phyloP scores from a whole-genome alignment of 768 basidiomycete species.

The Rhodotorula paludigena region DNA sequence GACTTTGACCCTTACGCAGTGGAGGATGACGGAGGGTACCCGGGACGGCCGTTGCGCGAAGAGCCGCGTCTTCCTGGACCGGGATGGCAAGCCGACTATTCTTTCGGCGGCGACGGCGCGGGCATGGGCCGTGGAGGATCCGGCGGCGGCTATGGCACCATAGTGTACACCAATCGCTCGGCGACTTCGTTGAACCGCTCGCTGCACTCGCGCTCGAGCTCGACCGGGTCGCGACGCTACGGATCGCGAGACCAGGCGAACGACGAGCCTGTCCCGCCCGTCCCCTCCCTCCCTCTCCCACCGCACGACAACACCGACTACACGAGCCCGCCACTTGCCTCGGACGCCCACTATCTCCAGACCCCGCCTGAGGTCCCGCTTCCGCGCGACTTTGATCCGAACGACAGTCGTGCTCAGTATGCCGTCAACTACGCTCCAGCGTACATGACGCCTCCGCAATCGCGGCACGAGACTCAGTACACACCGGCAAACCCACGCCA shows the following conservation, averaged over 20 bases:
- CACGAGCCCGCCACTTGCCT: background rate
- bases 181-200: background rate
- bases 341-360: background rate
- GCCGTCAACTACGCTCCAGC: background rate
- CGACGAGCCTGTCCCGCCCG: background rate
- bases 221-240: background rate
- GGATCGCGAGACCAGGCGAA: background rate
- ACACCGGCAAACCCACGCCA: background rate
- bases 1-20: constrained; percentile 9
- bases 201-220: background rate
- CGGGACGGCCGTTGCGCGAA: background rate
- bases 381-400: constrained; percentile 28
- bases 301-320: constrained; percentile 1
- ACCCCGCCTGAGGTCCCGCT: background rate
- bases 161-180: background rate
- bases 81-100: background rate
- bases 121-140: background rate
- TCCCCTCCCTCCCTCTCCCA: background rate
- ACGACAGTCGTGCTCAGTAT: background rate
- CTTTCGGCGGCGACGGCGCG: background rate
- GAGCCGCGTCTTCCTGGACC: background rate
- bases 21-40: background rate
- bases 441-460: background rate
- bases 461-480: constrained; percentile 8
- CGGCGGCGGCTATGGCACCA: background rate